These are phyloP conservation scores for Centella asiatica DNA, from an alignment of 129 eudicot species.

Conservation along the genomic window DNA sequence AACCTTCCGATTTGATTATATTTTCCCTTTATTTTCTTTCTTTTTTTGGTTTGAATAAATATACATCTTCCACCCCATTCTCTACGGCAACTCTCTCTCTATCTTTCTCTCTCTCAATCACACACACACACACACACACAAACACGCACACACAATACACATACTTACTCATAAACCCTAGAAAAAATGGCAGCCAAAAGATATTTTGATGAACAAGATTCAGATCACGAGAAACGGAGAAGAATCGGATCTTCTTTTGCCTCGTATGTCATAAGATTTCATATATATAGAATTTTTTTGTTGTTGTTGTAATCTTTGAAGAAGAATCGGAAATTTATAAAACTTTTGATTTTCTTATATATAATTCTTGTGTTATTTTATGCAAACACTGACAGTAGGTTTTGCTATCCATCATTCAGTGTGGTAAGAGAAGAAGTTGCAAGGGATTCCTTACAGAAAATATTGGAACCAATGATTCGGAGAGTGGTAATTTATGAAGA, in stretches of 20 bases:
- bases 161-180: too few relatives aligned
- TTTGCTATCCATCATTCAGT: constrained; percentile 14
- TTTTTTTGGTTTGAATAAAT: not conserved
- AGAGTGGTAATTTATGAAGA: too few relatives aligned
- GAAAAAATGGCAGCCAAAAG: constrained; percentile 55
- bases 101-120: too few relatives aligned
- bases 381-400: not conserved
- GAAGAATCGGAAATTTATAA: too few relatives aligned
- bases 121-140: too few relatives aligned
- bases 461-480: constrained; percentile 71
- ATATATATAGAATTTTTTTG: not conserved
- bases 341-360: not conserved
- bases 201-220: constrained; percentile 20
- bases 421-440: constrained; percentile 58
- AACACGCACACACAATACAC: too few relatives aligned
- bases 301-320: too few relatives aligned
- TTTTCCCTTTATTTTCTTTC: not conserved
- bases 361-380: not conserved
- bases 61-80: not conserved
- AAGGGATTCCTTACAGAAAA: constrained; percentile 44
- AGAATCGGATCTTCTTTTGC: constrained; percentile 56
- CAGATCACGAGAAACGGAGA: constrained; percentile 41
- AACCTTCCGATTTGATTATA: constrained; percentile 10
- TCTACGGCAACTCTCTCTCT: too few relatives aligned
- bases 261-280: constrained; percentile 39